Base-by-base conservation (phyloP, 495 filamentous ascomycete genomes). In the Penicillium paxilli region DNA sequence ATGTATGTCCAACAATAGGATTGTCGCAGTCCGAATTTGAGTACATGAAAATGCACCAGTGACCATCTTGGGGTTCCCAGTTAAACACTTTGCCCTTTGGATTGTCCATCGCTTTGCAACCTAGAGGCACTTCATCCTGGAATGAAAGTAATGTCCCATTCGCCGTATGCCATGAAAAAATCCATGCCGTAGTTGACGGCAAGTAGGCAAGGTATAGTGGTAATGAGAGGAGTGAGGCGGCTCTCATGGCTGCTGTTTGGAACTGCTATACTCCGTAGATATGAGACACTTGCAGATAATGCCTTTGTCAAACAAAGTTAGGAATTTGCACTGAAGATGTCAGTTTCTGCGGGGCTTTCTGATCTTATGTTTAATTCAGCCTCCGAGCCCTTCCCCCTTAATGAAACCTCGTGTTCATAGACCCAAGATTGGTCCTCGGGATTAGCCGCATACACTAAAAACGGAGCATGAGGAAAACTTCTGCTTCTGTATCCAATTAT, bases 31-130 rank as follows among this genome's bases (percentile, higher is more conserved):
- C 22, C 17, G n/a, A 40, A 20, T 55, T 49, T 35, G 28, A 41
- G 38, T 55, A 55, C 23, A 55, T 9, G 12, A 42, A 55, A 19
- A 55, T 49, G 37, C 52, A 55, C n/a, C 28, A 49, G 12, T 55
- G 44, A 5, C 46, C 52, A 16, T 46, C 33, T n/a, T 49, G 28
- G 12, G 46, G 23, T 8, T 55, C 35, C 52, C 52, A 55, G 19
- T 55, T 45, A n/a, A 42, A 49, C 3, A 49, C 17, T 4, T 55
- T 55, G n/a, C 45, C 52, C 25, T 32, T 25, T 4, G 52, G 52
- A 33, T 55, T 55, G 24, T 55, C 32, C 21, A 55, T 49, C 24
- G 24, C 20, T 19, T 55, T 41, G 52, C 52, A 55, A 17, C 19
- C 11, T 16, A 26, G 44, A 5, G 19, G 8, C 5, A 11, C 10